These are phyloP conservation scores for Cyberlindnera xylosilytica DNA, from an alignment of 805 yeast genomes.

Conservation along the genomic window DNA sequence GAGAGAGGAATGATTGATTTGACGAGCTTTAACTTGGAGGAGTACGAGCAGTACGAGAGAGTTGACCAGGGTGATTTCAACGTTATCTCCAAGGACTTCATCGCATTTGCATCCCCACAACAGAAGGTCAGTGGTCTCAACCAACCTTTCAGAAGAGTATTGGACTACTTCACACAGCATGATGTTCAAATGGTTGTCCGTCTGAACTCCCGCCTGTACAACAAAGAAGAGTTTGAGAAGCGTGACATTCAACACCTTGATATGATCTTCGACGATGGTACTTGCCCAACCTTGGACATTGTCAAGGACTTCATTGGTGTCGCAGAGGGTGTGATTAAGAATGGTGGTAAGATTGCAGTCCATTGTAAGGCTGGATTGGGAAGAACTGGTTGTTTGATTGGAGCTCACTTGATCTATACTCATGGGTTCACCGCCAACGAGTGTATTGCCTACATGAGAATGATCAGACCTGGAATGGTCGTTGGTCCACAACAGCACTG, in stretches of 20 bases:
- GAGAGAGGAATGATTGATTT: constrained; percentile 86
- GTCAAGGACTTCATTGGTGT: constrained; percentile 94
- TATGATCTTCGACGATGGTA: constrained; percentile 96
- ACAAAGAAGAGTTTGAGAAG: constrained; percentile 76
- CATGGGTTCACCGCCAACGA: constrained; percentile 97
- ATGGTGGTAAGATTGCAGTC: constrained; percentile 95
- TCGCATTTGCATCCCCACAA: constrained; percentile 97
- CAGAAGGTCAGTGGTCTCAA: constrained; percentile 49
- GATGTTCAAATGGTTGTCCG: constrained; percentile 89
- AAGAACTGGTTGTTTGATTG: constrained; percentile 95
- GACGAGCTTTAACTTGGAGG: constrained; percentile 84
- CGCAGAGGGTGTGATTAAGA: constrained; percentile 80
- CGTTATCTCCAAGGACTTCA: constrained; percentile 84
- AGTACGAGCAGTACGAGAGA: constrained; percentile 89
- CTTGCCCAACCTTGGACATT: constrained; percentile 92
- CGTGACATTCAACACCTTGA: constrained; percentile 87
- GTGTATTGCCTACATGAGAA: constrained; percentile 94
- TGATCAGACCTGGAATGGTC: constrained; percentile 99
- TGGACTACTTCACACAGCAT: constrained; percentile 67
- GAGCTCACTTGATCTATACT: constrained; percentile 93
- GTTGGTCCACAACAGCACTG: constrained; percentile 99
- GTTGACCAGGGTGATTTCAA: constrained; percentile 98
- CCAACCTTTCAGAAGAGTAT: constrained; percentile 78
- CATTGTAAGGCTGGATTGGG: constrained; percentile 99
- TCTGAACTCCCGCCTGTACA: constrained; percentile 87